Evolutionary conservation across 1,284 basidiomycete genomes (phyloP), one percentile per base, ranked within the genome.

Genomic region (Tylopilus sp.): DNA sequence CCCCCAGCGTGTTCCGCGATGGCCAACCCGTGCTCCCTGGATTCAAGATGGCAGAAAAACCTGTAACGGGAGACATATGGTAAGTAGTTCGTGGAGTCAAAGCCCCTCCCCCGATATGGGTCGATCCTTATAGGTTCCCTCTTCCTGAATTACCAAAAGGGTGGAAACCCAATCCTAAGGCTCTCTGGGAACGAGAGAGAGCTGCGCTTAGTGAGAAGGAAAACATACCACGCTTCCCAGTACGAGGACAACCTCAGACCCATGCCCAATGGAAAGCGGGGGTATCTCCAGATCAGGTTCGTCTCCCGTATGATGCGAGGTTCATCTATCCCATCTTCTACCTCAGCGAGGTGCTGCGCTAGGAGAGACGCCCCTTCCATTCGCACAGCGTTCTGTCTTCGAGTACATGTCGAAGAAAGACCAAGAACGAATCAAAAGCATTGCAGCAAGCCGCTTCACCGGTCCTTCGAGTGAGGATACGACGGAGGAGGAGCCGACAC

Each of bases 331-430:
- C 53, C 28, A 55, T 16, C 15, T 52, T 25, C 39, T 19, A 23
- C 26, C 12, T 37, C 57, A 96, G 86, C 81, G 96, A 42, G 95
- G 92, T 25, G 70, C 76, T 3, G 74, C 89, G 8, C 74, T 99
- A 0, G 95, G 96, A 41, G 96, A 98, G 69, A 78, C 78, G 1
- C 79, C 79, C 4, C 73, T 89, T 6, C 79, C 84, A 2, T 72
- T 82, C 2, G 81, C 81, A 33, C 78, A 84, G 2, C 83, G 82
- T 35, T 96, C 92, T 0, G 81, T 99, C 3, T 95, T 95, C 61
- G 93, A 97, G 41, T 98, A 87, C 66, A 84, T 98, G 63, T 94
- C 93, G 0, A 81, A 87, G 55, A 95, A 94, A 64, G 92, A 95
- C 58, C 79, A 82, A 44, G 92, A 96, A 52, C 84, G 93, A 3